Evolutionary conservation across 495 filamentous ascomycete species (phyloP).

Genomic region (Poronia punctata): DNA sequence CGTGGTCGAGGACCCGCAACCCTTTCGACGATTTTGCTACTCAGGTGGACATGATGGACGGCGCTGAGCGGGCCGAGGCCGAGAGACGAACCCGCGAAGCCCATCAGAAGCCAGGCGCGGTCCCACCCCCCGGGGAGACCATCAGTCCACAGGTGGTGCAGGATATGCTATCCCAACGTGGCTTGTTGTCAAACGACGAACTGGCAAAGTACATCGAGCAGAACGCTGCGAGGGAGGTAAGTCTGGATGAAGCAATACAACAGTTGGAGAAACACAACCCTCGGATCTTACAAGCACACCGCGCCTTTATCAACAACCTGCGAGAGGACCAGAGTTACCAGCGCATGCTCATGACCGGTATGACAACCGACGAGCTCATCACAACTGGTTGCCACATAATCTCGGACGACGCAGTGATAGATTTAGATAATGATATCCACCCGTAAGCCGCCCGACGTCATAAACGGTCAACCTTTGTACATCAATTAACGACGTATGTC

Average conservation of each 20-base stretch:
- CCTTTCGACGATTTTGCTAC: slow-evolving; percentile 10
- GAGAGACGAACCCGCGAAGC: not conserved
- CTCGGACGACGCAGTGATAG: slow-evolving; percentile 8
- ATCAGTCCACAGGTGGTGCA: slow-evolving; percentile 12
- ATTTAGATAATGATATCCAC: slow-evolving; percentile 17
- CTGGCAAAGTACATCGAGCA: slow-evolving; percentile 1
- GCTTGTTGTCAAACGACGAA: not conserved
- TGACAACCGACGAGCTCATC: slow-evolving; percentile 30
- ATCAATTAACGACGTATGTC: not conserved
- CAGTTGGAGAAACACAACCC: not conserved
- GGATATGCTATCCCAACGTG: not conserved
- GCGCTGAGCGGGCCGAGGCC: not conserved
- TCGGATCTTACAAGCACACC: slow-evolving; percentile 1
- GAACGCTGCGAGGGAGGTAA: not conserved
- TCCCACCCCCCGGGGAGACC: not conserved
- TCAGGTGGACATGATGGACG: slow-evolving; percentile 12
- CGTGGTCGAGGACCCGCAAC: slow-evolving; percentile 17
- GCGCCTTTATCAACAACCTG: slow-evolving; percentile 8
- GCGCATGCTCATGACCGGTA: slow-evolving; percentile 13
- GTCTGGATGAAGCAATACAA: slow-evolving; percentile 1
- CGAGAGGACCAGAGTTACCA: slow-evolving; percentile 28
- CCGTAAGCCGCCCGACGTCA: slow-evolving; percentile 11
- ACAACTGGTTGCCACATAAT: slow-evolving; percentile 8
- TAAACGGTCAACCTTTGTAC: not conserved
- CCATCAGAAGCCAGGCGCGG: not conserved